Percentiles rank a stretch among this genome's conserved stretches.
phyloP scores from a whole-genome alignment of 441 rosid genomes.

The Viola pubescens region DNA sequence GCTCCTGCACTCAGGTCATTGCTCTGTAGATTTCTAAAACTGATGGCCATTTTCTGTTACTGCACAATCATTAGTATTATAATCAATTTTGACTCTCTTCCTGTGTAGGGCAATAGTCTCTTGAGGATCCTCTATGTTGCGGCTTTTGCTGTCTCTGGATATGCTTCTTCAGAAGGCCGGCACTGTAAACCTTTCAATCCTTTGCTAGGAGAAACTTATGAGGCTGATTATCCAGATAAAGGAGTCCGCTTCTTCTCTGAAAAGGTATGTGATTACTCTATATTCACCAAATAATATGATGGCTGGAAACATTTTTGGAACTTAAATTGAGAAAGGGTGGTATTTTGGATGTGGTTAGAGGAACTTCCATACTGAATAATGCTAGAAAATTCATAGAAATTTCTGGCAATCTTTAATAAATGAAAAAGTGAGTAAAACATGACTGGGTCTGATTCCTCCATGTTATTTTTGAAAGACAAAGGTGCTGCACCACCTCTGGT shows the following conservation, averaged over 20 bases:
- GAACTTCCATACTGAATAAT: too few relatives aligned
- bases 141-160: constrained; percentile 96
- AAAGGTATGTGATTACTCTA: constrained; percentile 41
- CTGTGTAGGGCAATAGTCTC: constrained; percentile 63
- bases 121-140: constrained; percentile 75
- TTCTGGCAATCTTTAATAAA: too few relatives aligned
- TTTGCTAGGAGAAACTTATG: constrained; percentile 94
- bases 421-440: too few relatives aligned
- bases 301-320: neutral
- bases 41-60: neutral
- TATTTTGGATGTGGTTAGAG: too few relatives aligned
- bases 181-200: constrained; percentile 99
- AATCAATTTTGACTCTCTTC: neutral
- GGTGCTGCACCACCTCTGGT: too few relatives aligned
- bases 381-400: too few relatives aligned
- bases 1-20: neutral
- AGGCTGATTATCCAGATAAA: constrained; percentile 89
- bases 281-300: too few relatives aligned
- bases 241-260: constrained; percentile 94
- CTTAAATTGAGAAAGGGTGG: neutral
- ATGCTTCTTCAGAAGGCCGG: constrained; percentile 90
- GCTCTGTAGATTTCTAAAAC: constrained; percentile 2
- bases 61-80: constrained; percentile 1
- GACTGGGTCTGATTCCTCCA: too few relatives aligned
- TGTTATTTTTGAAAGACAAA: too few relatives aligned